A percentile compares a stretch with the other conserved stretches of the same genome.
Conservation (phyloP, 2,329 filamentous ascomycete species). For the Monosporascus sp. region DNA sequence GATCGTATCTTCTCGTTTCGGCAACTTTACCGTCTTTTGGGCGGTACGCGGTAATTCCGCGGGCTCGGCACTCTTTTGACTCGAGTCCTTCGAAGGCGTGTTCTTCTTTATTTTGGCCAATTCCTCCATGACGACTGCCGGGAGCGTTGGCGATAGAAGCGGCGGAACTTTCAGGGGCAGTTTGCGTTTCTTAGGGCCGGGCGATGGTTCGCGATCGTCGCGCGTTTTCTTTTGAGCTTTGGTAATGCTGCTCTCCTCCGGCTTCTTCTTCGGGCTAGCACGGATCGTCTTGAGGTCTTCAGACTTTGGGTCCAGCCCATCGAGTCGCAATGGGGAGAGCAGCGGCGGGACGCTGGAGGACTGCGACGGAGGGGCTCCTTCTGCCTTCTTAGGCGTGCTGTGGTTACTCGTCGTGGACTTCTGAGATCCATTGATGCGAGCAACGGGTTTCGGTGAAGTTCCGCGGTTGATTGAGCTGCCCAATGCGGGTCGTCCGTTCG, state of each 20-base stretch:
- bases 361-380: slow-evolving; percentile 29
- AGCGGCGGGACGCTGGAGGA: slow-evolving; percentile 41
- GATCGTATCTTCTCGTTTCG: slow-evolving; percentile 27
- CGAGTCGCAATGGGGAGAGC: slow-evolving; percentile 47
- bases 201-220: slow-evolving; percentile 23
- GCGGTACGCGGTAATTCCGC: slow-evolving; percentile 28
- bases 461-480: slow-evolving; percentile 15
- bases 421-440: slow-evolving; percentile 39
- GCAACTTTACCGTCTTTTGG: slow-evolving; percentile 30
- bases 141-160: slow-evolving; percentile 52
- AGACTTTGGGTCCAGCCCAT: slow-evolving; percentile 33
- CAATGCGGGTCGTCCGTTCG: slow-evolving; percentile 20
- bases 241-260: slow-evolving; percentile 19
- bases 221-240: slow-evolving; percentile 23
- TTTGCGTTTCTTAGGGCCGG: slow-evolving; percentile 33
- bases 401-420: slow-evolving; percentile 28
- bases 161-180: slow-evolving; percentile 37
- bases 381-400: slow-evolving; percentile 32
- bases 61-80: slow-evolving; percentile 19
- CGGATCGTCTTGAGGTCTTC: slow-evolving; percentile 19
- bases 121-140: slow-evolving; percentile 45
- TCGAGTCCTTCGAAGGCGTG: slow-evolving; percentile 18
- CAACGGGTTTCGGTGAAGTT: slow-evolving; percentile 32
- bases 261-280: slow-evolving; percentile 30
- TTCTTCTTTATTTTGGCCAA: slow-evolving; percentile 33